A percentile compares a stretch with the other conserved stretches of the same genome.
These are phyloP conservation scores for Draba incana DNA, from an alignment of 345 rosid species.

Conservation along the genomic window DNA sequence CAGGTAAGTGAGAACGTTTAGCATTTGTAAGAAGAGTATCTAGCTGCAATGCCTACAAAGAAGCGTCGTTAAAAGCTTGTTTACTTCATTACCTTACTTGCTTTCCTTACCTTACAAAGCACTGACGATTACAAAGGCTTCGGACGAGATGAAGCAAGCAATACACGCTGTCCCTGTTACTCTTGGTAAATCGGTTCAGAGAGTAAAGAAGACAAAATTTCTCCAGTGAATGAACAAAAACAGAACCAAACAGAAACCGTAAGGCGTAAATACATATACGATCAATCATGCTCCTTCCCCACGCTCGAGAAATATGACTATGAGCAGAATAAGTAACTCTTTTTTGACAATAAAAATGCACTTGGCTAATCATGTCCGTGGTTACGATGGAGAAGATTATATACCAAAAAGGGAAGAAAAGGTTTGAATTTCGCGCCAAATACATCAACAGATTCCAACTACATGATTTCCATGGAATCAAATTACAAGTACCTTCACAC, in stretches of 20 bases:
- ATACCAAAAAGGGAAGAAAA: constrained; percentile 22
- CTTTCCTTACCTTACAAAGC: background rate
- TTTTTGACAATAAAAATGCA: background rate
- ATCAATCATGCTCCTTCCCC: constrained; percentile 4
- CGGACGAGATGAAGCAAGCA: constrained; percentile 18
- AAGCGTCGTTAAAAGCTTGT: background rate
- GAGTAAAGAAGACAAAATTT: background rate
- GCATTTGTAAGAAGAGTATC: background rate
- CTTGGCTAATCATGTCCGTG: constrained; percentile 1
- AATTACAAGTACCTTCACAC: constrained; percentile 30
- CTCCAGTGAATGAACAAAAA: constrained; percentile 17
- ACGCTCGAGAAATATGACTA: background rate
- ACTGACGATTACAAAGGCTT: background rate
- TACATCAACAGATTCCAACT: constrained; percentile 41
- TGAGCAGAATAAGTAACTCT: constrained; percentile 1
- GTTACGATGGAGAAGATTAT: constrained; percentile 22
- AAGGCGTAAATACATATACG: background rate
- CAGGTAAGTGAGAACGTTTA: constrained; percentile 12
- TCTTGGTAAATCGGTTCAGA: constrained; percentile 1
- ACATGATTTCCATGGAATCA: constrained; percentile 31
- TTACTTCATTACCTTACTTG: constrained; percentile 11
- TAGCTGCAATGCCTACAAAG: background rate
- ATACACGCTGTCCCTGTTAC: constrained; percentile 3
- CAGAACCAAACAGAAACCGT: constrained; percentile 3
- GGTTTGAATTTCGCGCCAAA: constrained; percentile 6